A percentile compares a stretch with the other conserved stretches of the same genome.
Evolutionary conservation across 73 alveolate genomes (phyloP).

Genomic region (Diophrys appendiculata): DNA sequence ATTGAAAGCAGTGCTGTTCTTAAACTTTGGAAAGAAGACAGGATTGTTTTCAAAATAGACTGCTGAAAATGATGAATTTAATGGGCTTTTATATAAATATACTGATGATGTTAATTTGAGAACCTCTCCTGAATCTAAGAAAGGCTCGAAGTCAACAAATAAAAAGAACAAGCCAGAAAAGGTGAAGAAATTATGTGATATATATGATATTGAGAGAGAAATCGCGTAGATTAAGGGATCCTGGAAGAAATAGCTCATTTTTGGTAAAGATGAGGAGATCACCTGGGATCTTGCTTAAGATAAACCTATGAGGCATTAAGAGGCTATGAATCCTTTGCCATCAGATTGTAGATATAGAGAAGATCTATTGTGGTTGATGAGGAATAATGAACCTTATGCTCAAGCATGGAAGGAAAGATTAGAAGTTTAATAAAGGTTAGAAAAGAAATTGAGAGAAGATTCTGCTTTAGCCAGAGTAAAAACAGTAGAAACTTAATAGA

Average conservation of each 20-base stretch:
- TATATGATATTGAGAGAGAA: constrained; percentile 54
- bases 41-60: constrained; percentile 15
- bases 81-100: constrained; percentile 30
- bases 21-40: constrained; percentile 17
- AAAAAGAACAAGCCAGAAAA: constrained; percentile 37
- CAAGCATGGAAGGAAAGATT: constrained; percentile 77
- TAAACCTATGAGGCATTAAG: constrained; percentile 62
- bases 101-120: too few relatives aligned
- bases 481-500: too few relatives aligned
- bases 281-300: constrained; percentile 76
- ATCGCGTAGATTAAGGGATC: constrained; percentile 69
- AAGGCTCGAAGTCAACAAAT: too few relatives aligned
- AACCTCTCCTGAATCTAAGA: too few relatives aligned
- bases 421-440: constrained; percentile 76
- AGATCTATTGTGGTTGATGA: constrained; percentile 82
- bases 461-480: too few relatives aligned
- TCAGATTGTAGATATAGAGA: constrained; percentile 96
- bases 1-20: constrained; percentile 29
- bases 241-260: constrained; percentile 72
- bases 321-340: constrained; percentile 48
- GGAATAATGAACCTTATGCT: constrained; percentile 51
- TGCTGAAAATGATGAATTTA: constrained; percentile 25
- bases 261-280: constrained; percentile 61
- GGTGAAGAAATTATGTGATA: constrained; percentile 9
- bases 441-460: constrained; percentile 69